phyloP scores from a whole-genome alignment of 306 rosid species.

The Prunus salicina region DNA sequence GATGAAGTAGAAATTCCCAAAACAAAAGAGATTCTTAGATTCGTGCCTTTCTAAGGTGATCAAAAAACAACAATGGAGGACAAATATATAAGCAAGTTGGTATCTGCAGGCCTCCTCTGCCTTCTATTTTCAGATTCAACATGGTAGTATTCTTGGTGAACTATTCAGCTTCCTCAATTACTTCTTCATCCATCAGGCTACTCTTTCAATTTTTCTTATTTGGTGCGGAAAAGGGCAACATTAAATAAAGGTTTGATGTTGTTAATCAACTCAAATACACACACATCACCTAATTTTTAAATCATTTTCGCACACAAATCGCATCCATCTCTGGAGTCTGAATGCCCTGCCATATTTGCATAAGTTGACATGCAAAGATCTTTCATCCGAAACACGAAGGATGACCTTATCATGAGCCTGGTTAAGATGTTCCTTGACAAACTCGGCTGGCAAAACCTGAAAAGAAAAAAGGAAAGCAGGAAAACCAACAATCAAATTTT shows the following conservation, averaged over 20 bases:
- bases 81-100: neutral
- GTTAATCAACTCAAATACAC: constrained; percentile 7
- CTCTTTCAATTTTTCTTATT: neutral
- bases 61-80: too few species aligned
- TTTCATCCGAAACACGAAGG: neutral
- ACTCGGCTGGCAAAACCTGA: neutral
- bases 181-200: too few species aligned
- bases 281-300: neutral
- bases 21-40: too few species aligned
- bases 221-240: neutral
- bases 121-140: neutral
- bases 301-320: neutral
- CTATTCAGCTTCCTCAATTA: neutral
- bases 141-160: too few species aligned
- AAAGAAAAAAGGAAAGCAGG: neutral
- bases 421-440: neutral
- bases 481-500: neutral
- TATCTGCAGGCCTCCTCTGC: too few species aligned
- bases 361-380: neutral
- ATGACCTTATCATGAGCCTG: neutral
- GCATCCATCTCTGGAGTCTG: neutral
- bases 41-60: too few species aligned
- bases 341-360: too few species aligned
- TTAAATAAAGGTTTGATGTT: neutral
- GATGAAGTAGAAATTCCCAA: too few species aligned